Base-by-base conservation (phyloP, 1,284 basidiomycete genomes). In the Ceratobasidium sp. region DNA sequence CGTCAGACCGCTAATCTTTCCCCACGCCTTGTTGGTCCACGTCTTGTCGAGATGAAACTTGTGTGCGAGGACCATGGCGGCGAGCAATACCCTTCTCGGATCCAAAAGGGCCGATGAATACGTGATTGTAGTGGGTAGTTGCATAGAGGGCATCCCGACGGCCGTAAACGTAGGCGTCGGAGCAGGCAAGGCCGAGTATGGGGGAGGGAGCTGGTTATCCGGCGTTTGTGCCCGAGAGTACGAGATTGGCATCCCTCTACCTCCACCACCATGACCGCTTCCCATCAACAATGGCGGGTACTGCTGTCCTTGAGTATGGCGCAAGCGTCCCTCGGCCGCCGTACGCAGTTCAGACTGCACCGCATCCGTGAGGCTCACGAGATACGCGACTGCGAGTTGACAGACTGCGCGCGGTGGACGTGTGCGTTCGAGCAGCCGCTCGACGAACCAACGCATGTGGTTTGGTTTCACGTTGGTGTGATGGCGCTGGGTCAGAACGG, bases 31-130 rank as follows among this genome's bases (percentile, higher is more conserved):
- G 81, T 98, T 97, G 16, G 93, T 95, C 80, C 96, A 98, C 68
- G 92, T 95, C 74, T 92, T 90, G 80, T 98, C 96, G 83, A 96
- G 94, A 74, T 93, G 89, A 81, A 96, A 97, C 81, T 98, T 98
- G 43, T 92, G 92, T 0, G 95, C 95, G 56, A 95, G 85, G 76
- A 98, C 94, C 49, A 98, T 84, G 0, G 93, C 90, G 0, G 94
- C 94, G 7, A 98, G 85, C 82, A 98, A 97, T 1, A 94, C 89
- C 56, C 95, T 88, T 22, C 95, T 87, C 1, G 95, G 93, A 80
- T 95, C 97, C 49, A 94, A 86, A 27, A 96, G 86, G 0, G 93
- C 66, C 37, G 66, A 71, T 5, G 58, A 39, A 31, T 8, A 24
- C 8, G 53, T 56, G 22, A 24, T 31, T 13, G 65, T 19, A 41